Conservation (phyloP, 441 rosid genomes). For the Bruguiera hainesii region DNA sequence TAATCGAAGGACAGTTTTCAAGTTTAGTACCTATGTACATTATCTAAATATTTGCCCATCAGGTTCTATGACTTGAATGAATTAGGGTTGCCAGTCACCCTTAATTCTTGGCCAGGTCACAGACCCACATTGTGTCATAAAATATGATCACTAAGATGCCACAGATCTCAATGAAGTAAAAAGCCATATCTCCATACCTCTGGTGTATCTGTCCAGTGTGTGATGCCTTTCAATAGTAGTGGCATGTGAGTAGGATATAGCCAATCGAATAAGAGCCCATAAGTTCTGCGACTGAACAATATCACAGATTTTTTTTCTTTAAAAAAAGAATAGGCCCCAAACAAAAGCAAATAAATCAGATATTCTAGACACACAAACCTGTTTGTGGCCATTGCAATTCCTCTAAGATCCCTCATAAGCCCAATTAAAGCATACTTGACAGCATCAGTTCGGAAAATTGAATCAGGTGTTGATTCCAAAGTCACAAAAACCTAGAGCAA, state of each 20-base stretch:
- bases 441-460: slow-evolving; percentile 83
- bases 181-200: slow-evolving; percentile 54
- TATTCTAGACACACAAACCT: slow-evolving; percentile 39
- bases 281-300: slow-evolving; percentile 83
- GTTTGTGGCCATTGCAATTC: slow-evolving; percentile 96
- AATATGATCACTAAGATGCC: slow-evolving; percentile 2
- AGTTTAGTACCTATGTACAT: too few species aligned
- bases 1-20: too few species aligned
- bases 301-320: background rate
- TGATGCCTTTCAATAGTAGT: slow-evolving; percentile 82
- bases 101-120: too few species aligned
- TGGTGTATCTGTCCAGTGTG: slow-evolving; percentile 96
- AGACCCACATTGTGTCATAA: background rate
- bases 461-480: slow-evolving; percentile 87
- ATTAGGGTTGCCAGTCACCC: too few species aligned
- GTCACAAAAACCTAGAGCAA: slow-evolving; percentile 63
- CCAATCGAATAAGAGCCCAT: slow-evolving; percentile 97
- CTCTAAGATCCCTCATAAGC: slow-evolving; percentile 96
- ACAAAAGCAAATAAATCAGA: slow-evolving; percentile 9
- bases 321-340: slow-evolving; percentile 1
- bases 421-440: slow-evolving; percentile 94
- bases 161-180: slow-evolving; percentile 2
- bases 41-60: too few species aligned
- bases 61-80: too few species aligned
- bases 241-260: slow-evolving; percentile 97